Evolutionary conservation across 768 basidiomycete species (phyloP), one percentile per base, ranked within the genome.

Genomic region (Pulveroboletus ravenelii): DNA sequence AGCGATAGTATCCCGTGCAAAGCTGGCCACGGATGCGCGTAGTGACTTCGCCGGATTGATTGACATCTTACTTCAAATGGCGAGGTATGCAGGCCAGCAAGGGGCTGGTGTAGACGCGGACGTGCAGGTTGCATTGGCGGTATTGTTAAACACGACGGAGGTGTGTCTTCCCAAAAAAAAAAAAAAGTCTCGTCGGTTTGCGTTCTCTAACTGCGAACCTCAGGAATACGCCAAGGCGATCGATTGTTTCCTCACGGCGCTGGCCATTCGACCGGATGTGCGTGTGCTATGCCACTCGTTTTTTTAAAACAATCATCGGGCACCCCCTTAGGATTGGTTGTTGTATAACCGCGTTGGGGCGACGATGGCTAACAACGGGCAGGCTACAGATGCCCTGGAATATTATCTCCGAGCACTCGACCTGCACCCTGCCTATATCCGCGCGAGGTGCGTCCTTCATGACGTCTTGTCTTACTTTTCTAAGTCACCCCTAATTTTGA

Each of bases 271-370:
- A 51, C 95, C 93, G 2, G 85, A 93, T 48, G 94, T 96, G 63
- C 48, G 75, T 61, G 18, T 40, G 3, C 30, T 34, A 6, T 3
- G n/a, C 13, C 7, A 29, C 34, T 27, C 15, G 6, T 37, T 17
- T n/a, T 23, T 12, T 48, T 47, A 36, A n/a, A n/a, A 54, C 30
- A 15, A 13, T 36, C 6, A 8, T 7, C 9, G 38, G 34, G 23
- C 15, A 30, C 25, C 12, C 27, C 18, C 15, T 50, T 59, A 94
- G 90, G 93, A 97, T 63, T 95, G 89, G 85, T 72, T 90, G 35
- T 70, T 97, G 51, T 95, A 89, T 70, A 97, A 97, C 62, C 82
- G 94, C 14, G 87, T 95, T 37, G 94, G 94, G 13, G 94, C 94
- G 14, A 94, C 92, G 6, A 83, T 93, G 72, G 94, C 94, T 23